These are phyloP conservation scores for Arachnomyces sp. DNA, from an alignment of 2,329 filamentous ascomycete species.

Conservation along the genomic window DNA sequence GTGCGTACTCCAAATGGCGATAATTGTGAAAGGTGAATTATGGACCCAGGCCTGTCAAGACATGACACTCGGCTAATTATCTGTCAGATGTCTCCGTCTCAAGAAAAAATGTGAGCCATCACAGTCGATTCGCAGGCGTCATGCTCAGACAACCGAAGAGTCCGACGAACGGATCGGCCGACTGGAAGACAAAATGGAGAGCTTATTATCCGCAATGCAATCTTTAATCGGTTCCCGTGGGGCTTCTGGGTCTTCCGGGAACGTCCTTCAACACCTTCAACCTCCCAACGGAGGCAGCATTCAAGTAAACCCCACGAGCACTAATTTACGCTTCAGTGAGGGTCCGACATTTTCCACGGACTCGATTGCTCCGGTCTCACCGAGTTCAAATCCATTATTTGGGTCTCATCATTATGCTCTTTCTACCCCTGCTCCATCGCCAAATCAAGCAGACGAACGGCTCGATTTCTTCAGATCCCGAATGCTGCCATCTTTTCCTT, in stretches of 20 bases:
- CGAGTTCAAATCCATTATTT: neutral
- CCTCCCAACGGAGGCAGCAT: conserved; percentile 7
- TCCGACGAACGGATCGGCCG: conserved; percentile 27
- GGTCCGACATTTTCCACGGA: conserved; percentile 1
- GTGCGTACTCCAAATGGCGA: conserved; percentile 13
- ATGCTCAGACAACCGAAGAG: conserved; percentile 17
- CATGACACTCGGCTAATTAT: conserved; percentile 7
- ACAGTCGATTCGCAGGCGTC: conserved; percentile 26
- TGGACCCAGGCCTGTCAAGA: neutral
- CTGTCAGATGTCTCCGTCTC: conserved; percentile 28
- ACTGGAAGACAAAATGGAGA: conserved; percentile 29
- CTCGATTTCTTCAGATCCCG: conserved; percentile 23
- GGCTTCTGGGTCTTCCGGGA: conserved; percentile 5
- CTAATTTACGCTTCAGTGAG: conserved; percentile 1
- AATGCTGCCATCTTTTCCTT: conserved; percentile 32
- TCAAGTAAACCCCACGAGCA: conserved; percentile 6
- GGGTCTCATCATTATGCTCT: neutral
- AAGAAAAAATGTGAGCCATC: conserved; percentile 28
- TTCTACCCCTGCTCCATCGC: conserved; percentile 5
- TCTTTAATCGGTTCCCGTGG: conserved; percentile 12
- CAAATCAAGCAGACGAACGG: conserved; percentile 14
- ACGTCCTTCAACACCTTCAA: conserved; percentile 2
- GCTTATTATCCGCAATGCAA: conserved; percentile 24
- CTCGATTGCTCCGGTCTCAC: neutral
- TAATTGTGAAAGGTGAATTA: conserved; percentile 20